Conservation (phyloP, 148 eudicot species). For the Beta vulgaris region DNA sequence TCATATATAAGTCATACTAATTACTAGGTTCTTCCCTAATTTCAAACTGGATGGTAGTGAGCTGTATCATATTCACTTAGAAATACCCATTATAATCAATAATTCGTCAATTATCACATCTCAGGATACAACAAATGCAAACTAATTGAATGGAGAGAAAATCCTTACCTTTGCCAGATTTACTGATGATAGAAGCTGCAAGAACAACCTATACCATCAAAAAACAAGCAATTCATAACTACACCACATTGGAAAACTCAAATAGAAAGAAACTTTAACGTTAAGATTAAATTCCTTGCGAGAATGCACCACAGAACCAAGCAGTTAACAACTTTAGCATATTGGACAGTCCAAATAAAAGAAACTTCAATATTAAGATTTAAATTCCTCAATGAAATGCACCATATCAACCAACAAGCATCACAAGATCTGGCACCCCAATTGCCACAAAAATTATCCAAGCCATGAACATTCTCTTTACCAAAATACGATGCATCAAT, state of each 20-base stretch:
- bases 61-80: too few species aligned
- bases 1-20: too few species aligned
- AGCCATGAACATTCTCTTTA: too few species aligned
- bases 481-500: background rate
- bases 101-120: too few species aligned
- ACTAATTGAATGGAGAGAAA: background rate
- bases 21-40: too few species aligned
- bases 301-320: background rate
- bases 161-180: conserved; percentile 48
- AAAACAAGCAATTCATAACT: background rate
- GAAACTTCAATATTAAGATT: background rate
- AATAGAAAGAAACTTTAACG: background rate
- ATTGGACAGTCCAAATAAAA: background rate
- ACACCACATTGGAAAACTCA: background rate
- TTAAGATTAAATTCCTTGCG: background rate
- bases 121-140: conserved; percentile 1
- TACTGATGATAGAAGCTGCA: conserved; percentile 45
- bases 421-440: background rate
- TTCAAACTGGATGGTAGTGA: too few species aligned
- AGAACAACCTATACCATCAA: conserved; percentile 39
- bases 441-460: background rate
- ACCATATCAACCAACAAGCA: background rate
- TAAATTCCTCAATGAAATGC: background rate
- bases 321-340: background rate
- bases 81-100: too few species aligned